Base-by-base conservation (phyloP, 2,329 filamentous ascomycete species). In the Botryotinia calthae region DNA sequence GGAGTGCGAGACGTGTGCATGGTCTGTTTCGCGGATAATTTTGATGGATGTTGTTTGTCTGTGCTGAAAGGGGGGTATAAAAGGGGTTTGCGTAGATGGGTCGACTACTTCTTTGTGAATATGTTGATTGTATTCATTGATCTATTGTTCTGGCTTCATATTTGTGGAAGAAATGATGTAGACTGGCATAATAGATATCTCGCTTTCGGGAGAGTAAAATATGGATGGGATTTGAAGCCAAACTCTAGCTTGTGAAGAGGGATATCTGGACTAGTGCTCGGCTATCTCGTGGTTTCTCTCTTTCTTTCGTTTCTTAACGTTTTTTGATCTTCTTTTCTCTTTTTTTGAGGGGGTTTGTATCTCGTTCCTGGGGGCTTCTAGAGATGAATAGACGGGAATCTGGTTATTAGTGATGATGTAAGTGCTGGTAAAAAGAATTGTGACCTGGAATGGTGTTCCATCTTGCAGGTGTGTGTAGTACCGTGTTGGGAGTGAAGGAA, bases 21-120 rank as follows among this genome's bases (percentile, higher is more conserved):
- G 34, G 34, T 6, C 6, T 37, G 34, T 5, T 51, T 2, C 2
- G 48, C 5, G 48, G 25, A n/a, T 54, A 14, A n/a, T 5, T n/a
- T n/a, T 54, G 14, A 7, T 46, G 18, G 5, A 28, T 28, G n/a
- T 4, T 56, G 51, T 28, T 4, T 56, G 51, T 28, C n/a, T 28
- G n/a, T 56, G 51, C 51, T 28, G 51, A 46, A 46, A 22, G 51
- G 14, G 51, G 51, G n/a, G 14, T 5, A 3, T 18, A 54, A 56
- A 56, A 28, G 51, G 51, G 51, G n/a, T 28, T 56, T 22, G 44
- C 5, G 48, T 14, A 12, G 9, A n/a, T n/a, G 12, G 48, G 7
- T n/a, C 0, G n/a, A 54, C 25, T 2, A 2, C 2, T 12, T 6
- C 14, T 16, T n/a, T 16, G 25, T n/a, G 5, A n/a, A 14, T n/a